These are phyloP conservation scores for Phytophthora podocarpi DNA, from an alignment of 352 stramenopile genomes.

Conservation along the genomic window DNA sequence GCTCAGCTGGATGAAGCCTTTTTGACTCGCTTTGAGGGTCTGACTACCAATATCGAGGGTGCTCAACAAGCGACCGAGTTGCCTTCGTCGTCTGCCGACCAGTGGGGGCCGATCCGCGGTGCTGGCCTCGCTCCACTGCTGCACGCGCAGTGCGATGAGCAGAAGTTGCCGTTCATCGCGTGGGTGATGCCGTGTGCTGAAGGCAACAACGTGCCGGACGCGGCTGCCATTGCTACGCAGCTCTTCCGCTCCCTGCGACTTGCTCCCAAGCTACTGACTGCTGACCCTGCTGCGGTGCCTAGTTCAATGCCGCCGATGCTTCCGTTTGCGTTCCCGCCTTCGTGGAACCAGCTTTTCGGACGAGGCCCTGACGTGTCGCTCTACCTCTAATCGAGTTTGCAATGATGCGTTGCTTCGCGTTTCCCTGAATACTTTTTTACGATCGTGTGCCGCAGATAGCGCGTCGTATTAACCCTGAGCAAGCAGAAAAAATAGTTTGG, in stretches of 20 bases:
- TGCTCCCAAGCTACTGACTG: conserved; percentile 10
- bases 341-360: conserved; percentile 73
- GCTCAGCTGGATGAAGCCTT: conserved; percentile 40
- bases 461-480: no score
- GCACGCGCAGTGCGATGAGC: conserved; percentile 38
- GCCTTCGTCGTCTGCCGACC: conserved; percentile 7
- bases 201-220: conserved; percentile 83
- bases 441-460: neutral
- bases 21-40: conserved; percentile 43
- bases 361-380: conserved; percentile 57
- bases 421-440: conserved; percentile 1
- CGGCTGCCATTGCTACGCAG: conserved; percentile 56
- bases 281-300: conserved; percentile 19
- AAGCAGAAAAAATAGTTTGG: conserved; percentile 23
- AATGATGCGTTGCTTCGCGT: conserved; percentile 4
- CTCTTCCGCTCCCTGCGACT: conserved; percentile 50
- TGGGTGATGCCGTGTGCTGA: conserved; percentile 77
- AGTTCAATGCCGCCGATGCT: conserved; percentile 17
- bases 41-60: conserved; percentile 19
- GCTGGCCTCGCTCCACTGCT: conserved; percentile 65
- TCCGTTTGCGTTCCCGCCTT: conserved; percentile 57
- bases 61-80: conserved; percentile 9
- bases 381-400: conserved; percentile 50
- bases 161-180: conserved; percentile 50
- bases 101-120: conserved; percentile 61